Conservation (phyloP, 495 filamentous ascomycete genomes). For the Penicillium robsamsonii region DNA sequence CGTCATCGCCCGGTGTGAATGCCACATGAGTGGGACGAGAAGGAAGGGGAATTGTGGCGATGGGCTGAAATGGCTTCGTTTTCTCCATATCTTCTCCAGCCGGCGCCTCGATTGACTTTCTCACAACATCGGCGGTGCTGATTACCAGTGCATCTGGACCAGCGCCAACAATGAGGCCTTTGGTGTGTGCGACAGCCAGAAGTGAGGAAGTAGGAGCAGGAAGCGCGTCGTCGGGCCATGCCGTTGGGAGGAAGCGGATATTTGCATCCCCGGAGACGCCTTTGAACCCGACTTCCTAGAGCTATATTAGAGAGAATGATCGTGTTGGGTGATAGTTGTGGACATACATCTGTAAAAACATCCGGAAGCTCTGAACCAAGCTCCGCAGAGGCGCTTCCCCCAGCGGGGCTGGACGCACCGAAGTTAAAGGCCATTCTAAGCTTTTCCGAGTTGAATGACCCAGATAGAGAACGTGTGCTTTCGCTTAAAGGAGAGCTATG, state of each 20-base stretch:
- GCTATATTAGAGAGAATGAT: constrained; percentile 10
- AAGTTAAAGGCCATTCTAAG: constrained; percentile 71
- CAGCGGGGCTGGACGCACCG: constrained; percentile 31
- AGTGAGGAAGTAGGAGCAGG: constrained; percentile 84
- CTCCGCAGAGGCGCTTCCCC: constrained; percentile 32
- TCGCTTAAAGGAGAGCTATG: constrained; percentile 36
- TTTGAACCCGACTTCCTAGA: constrained; percentile 77
- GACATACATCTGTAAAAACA: constrained; percentile 48
- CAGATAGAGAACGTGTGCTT: constrained; percentile 39
- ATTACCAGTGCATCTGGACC: constrained; percentile 76
- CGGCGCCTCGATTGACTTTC: constrained; percentile 66
- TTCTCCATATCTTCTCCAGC: constrained; percentile 57
- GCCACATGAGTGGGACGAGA: constrained; percentile 82
- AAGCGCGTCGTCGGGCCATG: constrained; percentile 70
- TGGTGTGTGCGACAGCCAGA: constrained; percentile 74
- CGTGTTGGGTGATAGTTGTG: constrained; percentile 1
- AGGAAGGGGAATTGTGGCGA: constrained; percentile 67
- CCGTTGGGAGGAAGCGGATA: constrained; percentile 71
- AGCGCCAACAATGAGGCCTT: constrained; percentile 83
- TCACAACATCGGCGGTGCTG: constrained; percentile 71
- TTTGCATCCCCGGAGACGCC: constrained; percentile 77
- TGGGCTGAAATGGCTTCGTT: constrained; percentile 69
- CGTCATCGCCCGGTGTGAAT: constrained; percentile 82
- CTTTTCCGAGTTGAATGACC: constrained; percentile 29
- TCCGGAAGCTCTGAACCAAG: constrained; percentile 47